Percentiles rank a stretch among this genome's conserved stretches.
phyloP scores from a whole-genome alignment of 768 basidiomycete genomes.

The Daedaleopsis nitida region DNA sequence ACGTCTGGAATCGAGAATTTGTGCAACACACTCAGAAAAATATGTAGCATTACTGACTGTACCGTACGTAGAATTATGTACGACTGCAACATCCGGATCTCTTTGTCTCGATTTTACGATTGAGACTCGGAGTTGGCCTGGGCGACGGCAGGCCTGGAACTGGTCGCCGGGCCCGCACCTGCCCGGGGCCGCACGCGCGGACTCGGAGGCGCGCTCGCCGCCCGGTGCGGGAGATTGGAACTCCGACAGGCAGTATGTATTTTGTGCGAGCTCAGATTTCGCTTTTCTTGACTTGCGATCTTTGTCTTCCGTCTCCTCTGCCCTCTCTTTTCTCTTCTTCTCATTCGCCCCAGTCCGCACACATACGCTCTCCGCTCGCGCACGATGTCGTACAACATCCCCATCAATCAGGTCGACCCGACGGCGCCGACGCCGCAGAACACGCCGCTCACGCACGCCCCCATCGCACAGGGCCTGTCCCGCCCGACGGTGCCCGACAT shows the following conservation, averaged over 20 bases:
- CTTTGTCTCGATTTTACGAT: no score
- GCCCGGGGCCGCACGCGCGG: no score
- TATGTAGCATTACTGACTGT: no score
- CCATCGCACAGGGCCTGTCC: constrained; percentile 77
- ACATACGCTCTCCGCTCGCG: constrained; percentile 8
- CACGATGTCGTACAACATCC: constrained; percentile 69
- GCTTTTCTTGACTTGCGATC: not conserved
- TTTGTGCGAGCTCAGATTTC: not conserved
- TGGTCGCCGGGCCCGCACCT: no score
- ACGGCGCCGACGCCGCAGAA: constrained; percentile 95
- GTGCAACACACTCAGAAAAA: no score
- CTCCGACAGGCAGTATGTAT: constrained; percentile 17
- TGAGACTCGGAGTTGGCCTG: no score
- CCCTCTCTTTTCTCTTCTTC: constrained; percentile 15
- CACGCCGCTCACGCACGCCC: constrained; percentile 82
- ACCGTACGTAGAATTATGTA: no score
- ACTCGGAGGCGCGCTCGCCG: constrained; percentile 11
- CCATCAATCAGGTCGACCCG: constrained; percentile 58
- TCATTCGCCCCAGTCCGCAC: constrained; percentile 26
- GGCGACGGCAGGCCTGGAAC: no score
- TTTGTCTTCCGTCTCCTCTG: constrained; percentile 3
- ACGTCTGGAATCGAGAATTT: no score
- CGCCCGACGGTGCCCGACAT: constrained; percentile 90
- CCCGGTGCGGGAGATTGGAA: constrained; percentile 10
- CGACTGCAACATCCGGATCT: no score